Conservation (phyloP, 1,284 basidiomycete species). For the Moesziomyces parantarcticus region DNA sequence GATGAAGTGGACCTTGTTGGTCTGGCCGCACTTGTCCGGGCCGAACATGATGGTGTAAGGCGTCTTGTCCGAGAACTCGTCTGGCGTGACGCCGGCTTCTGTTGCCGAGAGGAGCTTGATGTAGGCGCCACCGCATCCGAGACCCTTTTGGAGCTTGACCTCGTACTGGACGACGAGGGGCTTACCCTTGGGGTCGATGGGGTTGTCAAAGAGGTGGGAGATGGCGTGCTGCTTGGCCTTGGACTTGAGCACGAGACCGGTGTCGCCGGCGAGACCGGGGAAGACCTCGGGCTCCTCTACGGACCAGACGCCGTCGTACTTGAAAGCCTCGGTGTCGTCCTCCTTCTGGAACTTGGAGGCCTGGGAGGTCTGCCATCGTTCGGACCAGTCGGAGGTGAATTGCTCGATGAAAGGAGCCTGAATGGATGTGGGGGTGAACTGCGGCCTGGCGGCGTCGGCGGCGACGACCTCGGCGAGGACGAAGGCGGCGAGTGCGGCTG, state of each 20-base stretch:
- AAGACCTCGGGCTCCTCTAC: constrained; percentile 87
- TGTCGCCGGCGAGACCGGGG: constrained; percentile 70
- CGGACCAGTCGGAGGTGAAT: constrained; percentile 89
- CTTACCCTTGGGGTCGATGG: constrained; percentile 85
- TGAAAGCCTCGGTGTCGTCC: constrained; percentile 73
- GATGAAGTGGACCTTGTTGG: constrained; percentile 68
- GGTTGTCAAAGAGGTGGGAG: constrained; percentile 84
- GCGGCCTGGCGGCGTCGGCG: constrained; percentile 34
- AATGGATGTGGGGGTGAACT: constrained; percentile 78
- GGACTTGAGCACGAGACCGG: constrained; percentile 72
- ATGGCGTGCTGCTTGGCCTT: constrained; percentile 97
- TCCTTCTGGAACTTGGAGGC: constrained; percentile 81
- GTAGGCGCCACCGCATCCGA: constrained; percentile 99
- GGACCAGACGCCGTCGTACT: constrained; percentile 96
- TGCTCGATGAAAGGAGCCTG: constrained; percentile 97
- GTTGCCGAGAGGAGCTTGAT: constrained; percentile 84
- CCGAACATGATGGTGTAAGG: constrained; percentile 68
- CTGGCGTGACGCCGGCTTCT: constrained; percentile 63
- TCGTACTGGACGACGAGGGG: constrained; percentile 98
- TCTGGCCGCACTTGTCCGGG: constrained; percentile 66
- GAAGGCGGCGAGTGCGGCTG: constrained; percentile 43
- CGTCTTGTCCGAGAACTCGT: constrained; percentile 66
- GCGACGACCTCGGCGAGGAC: constrained; percentile 38
- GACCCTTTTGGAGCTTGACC: constrained; percentile 94
- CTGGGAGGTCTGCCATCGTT: constrained; percentile 94